A percentile compares a stretch with the other conserved stretches of the same genome.
These are phyloP conservation scores for Coprinopsis strossmayeri DNA, from an alignment of 768 basidiomycete genomes.

Conservation along the genomic window DNA sequence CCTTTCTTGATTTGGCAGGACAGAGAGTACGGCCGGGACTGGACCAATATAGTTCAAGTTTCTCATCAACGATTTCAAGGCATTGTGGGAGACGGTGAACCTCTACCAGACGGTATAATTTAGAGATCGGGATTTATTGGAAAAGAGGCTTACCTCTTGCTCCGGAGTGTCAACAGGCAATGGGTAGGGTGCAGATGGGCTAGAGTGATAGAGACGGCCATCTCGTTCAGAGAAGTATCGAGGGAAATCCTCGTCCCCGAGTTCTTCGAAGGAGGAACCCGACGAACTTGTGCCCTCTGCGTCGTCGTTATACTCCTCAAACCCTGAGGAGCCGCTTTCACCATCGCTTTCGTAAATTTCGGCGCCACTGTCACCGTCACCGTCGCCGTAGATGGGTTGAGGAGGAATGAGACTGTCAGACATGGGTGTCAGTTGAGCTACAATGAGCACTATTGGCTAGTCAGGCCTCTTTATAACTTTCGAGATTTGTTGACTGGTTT, in stretches of 20 bases:
- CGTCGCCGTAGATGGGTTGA: not conserved
- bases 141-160: constrained; percentile 44
- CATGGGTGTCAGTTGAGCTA: not conserved
- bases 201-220: constrained; percentile 65
- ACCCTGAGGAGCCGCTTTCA: not conserved
- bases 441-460: too few species aligned
- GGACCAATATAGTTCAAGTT: constrained; percentile 57
- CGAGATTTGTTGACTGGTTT: not conserved
- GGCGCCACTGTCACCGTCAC: not conserved
- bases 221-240: constrained; percentile 50
- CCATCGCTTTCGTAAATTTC: too few species aligned
- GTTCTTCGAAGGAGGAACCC: constrained; percentile 24
- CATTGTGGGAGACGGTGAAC: constrained; percentile 40
- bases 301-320: not conserved
- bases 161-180: constrained; percentile 69
- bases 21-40: constrained; percentile 46
- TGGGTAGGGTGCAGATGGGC: constrained; percentile 56
- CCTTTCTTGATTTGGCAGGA: constrained; percentile 33
- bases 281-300: constrained; percentile 7
- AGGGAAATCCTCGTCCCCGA: constrained; percentile 49
- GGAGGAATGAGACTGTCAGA: not conserved
- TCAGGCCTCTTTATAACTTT: not conserved
- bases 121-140: not conserved
- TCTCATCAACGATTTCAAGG: constrained; percentile 46
- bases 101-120: constrained; percentile 34